Evolutionary conservation across 1,139 yeast species (phyloP), one percentile per base, ranked within the genome.

Genomic region (Pneumocystis canis): DNA sequence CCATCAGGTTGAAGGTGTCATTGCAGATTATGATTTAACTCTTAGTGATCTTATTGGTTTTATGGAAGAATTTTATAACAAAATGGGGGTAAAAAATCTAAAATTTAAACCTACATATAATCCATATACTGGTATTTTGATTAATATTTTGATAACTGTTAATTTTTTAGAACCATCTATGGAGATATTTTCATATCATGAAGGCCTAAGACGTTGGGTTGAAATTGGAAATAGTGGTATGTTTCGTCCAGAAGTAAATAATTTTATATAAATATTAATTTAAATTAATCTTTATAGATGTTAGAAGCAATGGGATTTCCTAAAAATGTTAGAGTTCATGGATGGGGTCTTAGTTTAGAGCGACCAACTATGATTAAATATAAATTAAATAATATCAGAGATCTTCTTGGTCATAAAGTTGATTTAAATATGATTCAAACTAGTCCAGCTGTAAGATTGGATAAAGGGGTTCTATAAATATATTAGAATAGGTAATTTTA

Each of bases 331-430:
- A 82, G 97, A 74, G 97, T 92, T 37, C 82, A 89, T 70, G 99
- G 99, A 67, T 94, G 96, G 92, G 99, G 99, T 72, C 80, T 94
- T 71, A 87, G 96, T 57, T 81, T 94, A 73, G 99, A 94, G 77
- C 86, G 99, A 78, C 98, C 98, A 68, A 94, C 98, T 58, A 94
- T 94, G 99, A 94, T 94, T 76, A 94, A 92, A 77, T 94, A 94
- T 73, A 95, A 87, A 67, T 96, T 92, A 65, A 84, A 90, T 69
- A 94, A 94, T 75, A 94, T 94, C 72, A 84, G 97, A 81, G 96
- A 89, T 75, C 79, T 90, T 72, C 80, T 90, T 73, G 97, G 97
- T 66, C 97, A 90, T 76, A 90, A 90, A 78, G 97, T 89, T 61
- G 83, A 89, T 67, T 80, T 90, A 69, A 96, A 89, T 73, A 90